Percentiles rank a stretch among this genome's conserved stretches.
Evolutionary conservation across 495 filamentous ascomycete genomes (phyloP).

Genomic region (Aspergillus bertholletiae): DNA sequence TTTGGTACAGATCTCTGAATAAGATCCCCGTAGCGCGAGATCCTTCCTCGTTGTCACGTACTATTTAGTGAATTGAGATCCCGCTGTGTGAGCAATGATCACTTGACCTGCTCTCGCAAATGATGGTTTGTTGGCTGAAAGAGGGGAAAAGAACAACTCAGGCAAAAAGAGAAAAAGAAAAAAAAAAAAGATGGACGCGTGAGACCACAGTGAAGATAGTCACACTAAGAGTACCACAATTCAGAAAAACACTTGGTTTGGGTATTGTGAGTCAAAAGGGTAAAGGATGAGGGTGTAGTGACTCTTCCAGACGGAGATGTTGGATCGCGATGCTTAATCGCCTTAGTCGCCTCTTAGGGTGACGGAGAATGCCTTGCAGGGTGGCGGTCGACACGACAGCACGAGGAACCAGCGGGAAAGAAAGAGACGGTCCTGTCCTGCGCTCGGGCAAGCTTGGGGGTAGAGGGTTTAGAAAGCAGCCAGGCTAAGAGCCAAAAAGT

Average conservation of each 20-base stretch:
- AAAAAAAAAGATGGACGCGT: constrained; percentile 2
- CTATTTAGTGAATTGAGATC: constrained; percentile 17
- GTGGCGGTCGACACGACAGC: constrained; percentile 38
- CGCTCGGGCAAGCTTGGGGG: constrained; percentile 18
- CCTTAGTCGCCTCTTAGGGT: constrained; percentile 45
- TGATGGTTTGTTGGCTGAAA: neutral
- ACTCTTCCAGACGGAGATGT: constrained; percentile 26
- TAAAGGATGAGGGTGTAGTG: constrained; percentile 14
- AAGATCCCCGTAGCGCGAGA: constrained; percentile 14
- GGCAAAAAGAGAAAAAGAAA: neutral
- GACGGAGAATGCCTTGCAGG: constrained; percentile 47
- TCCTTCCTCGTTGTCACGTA: constrained; percentile 21
- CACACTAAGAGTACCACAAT: neutral
- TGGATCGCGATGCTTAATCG: constrained; percentile 48
- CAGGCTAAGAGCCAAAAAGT: constrained; percentile 19
- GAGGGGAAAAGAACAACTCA: constrained; percentile 2
- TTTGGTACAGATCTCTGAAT: constrained; percentile 12
- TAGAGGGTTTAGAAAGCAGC: constrained; percentile 23
- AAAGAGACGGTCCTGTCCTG: constrained; percentile 24
- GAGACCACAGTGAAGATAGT: neutral
- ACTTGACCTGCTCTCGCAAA: neutral
- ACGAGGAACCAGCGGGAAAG: constrained; percentile 32
- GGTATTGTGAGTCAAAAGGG: neutral
- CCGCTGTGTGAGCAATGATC: constrained; percentile 13
- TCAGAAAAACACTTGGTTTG: constrained; percentile 14